These are phyloP conservation scores for Pythium folliculosum DNA, from an alignment of 352 stramenopile species.

Conservation along the genomic window DNA sequence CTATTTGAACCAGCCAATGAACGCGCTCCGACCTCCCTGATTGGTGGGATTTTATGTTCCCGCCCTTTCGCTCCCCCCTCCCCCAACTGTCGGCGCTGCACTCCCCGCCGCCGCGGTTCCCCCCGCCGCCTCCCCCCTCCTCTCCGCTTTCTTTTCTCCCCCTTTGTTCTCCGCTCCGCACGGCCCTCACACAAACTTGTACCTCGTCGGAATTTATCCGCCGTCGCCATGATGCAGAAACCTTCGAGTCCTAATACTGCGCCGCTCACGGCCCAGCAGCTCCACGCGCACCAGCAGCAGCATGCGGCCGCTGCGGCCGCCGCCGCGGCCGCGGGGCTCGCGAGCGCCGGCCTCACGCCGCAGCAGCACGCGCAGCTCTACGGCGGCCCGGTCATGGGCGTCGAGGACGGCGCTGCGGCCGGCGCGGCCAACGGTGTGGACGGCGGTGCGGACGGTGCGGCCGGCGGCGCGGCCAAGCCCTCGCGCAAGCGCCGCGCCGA, in stretches of 20 bases:
- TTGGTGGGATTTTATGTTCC: constrained; percentile 28
- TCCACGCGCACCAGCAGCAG: constrained; percentile 25
- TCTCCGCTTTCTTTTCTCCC: constrained; percentile 5
- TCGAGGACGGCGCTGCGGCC: neutral
- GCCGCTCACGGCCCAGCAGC: constrained; percentile 24
- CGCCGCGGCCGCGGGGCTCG: constrained; percentile 23
- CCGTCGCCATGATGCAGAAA: constrained; percentile 52
- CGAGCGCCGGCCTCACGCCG: constrained; percentile 17
- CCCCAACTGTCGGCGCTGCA: neutral
- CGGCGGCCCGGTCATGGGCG: constrained; percentile 14
- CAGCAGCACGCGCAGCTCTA: constrained; percentile 33
- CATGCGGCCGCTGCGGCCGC: constrained; percentile 23
- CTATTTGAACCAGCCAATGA: constrained; percentile 33
- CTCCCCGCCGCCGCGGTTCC: neutral
- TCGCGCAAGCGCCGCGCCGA: constrained; percentile 53
- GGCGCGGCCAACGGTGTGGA: neutral
- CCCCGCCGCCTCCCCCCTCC: neutral
- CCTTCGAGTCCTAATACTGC: constrained; percentile 85
- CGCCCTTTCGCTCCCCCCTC: constrained; percentile 2
- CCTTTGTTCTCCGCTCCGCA: neutral
- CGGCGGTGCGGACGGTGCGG: neutral
- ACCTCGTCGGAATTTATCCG: constrained; percentile 70
- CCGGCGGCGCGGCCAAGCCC: constrained; percentile 20
- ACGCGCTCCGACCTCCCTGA: neutral
- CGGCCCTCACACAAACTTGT: constrained; percentile 53